Base-by-base conservation (phyloP, 495 filamentous ascomycete genomes). In the Podospora tetraspora region DNA sequence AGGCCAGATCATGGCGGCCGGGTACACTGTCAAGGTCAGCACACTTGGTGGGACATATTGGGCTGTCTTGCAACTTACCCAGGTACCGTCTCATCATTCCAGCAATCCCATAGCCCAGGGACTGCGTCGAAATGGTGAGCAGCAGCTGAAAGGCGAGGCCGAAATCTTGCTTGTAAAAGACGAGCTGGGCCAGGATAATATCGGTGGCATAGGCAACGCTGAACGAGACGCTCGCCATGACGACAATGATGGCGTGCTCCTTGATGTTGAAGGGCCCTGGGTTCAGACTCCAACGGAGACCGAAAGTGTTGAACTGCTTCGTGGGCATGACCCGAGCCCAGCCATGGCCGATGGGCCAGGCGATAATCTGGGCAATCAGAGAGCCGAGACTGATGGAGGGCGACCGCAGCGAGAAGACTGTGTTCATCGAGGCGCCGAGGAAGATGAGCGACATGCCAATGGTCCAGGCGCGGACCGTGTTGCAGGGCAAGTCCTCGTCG, bases 211-310 rank as follows among this genome's bases (percentile, higher is more conserved):
- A 88, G 3, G 88, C 89, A n/a, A 87, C 86, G 71, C 78, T 89
- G 72, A 79, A 84, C 64, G 79, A 82, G 8, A 86, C 85, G 64
- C 81, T 82, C 8, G 86, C 86, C 90, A 92, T 93, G 69, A 92
- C 87, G 7, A 89, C 89, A 69, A 93, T 91, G 69, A 93, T 80
- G 7, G 88, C 85, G 80, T 93, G 91, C 73, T 92, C 90, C 73
- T 93, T 93, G 76, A 91, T 86, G 75, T 92, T 93, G 79, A 93
- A 93, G 57, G 87, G 89, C 12, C 90, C 88, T 7, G 89, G 89
- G 69, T 92, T 92, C 34, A 91, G 70, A 27, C 82, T 84, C 74
- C 82, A 86, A 24, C 79, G 73, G 34, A 82, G 52, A 11, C 89
- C 89, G 67, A 90, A 87, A 21, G 87, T 74, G 43, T 66, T 80